Conservation (phyloP, 2,329 filamentous ascomycete species). For the Alternaria atra region DNA sequence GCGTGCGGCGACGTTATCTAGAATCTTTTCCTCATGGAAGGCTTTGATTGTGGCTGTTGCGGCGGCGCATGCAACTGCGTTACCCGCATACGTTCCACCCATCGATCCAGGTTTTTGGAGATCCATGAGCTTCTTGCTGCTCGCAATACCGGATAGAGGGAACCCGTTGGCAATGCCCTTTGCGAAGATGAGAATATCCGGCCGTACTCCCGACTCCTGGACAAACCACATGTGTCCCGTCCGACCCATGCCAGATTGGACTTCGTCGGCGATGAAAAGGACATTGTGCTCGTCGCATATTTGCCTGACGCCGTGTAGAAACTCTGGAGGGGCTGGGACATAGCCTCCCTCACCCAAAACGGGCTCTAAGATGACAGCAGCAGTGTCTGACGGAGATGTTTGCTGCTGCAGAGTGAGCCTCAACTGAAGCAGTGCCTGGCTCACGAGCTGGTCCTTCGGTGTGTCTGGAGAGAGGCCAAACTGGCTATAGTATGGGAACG, state of each 20-base stretch:
- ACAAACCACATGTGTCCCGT: slow-evolving; percentile 57
- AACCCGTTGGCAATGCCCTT: slow-evolving; percentile 46
- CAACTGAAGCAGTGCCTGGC: slow-evolving; percentile 35
- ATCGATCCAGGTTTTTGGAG: slow-evolving; percentile 41
- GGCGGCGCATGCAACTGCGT: slow-evolving; percentile 41
- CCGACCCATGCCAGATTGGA: slow-evolving; percentile 56
- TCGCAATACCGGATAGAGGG: slow-evolving; percentile 41
- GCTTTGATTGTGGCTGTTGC: slow-evolving; percentile 37
- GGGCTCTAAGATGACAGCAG: slow-evolving; percentile 42
- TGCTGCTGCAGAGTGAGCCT: slow-evolving; percentile 39
- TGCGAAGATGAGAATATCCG: slow-evolving; percentile 56
- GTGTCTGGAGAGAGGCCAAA: slow-evolving; percentile 35
- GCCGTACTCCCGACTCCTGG: slow-evolving; percentile 54
- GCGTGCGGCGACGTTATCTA: slow-evolving; percentile 39
- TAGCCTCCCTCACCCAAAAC: slow-evolving; percentile 44
- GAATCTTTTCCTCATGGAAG: slow-evolving; percentile 39
- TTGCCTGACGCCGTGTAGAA: slow-evolving; percentile 49
- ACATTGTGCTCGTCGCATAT: slow-evolving; percentile 57
- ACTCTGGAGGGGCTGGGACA: slow-evolving; percentile 38
- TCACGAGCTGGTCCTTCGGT: slow-evolving; percentile 37
- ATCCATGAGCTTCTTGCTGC: slow-evolving; percentile 38
- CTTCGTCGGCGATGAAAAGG: slow-evolving; percentile 56
- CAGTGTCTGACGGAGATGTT: slow-evolving; percentile 39
- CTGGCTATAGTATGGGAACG: slow-evolving; percentile 44
- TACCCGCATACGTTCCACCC: slow-evolving; percentile 44